Evolutionary conservation across 108 stramenopile species (phyloP).

Genomic region (Craspedostauros australis): DNA sequence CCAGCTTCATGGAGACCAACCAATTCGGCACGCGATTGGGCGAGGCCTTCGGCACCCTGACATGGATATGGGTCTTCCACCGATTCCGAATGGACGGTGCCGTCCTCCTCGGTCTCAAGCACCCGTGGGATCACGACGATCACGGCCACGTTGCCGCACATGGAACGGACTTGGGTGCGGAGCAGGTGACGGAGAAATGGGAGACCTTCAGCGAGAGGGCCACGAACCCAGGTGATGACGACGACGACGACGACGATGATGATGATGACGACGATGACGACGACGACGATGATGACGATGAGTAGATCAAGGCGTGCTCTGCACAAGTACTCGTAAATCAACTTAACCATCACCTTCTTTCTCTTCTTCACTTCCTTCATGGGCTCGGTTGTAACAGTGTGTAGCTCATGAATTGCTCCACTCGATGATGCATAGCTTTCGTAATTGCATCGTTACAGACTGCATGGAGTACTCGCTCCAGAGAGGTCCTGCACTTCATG

Average conservation of each 20-base stretch:
- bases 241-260: conserved; percentile 61
- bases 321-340: too few relatives aligned
- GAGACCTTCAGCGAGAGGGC: conserved; percentile 42
- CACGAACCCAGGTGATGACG: conserved; percentile 56
- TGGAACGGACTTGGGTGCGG: conserved; percentile 19
- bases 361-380: too few relatives aligned
- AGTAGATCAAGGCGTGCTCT: too few relatives aligned
- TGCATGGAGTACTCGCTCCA: too few relatives aligned
- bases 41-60: conserved; percentile 65
- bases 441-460: too few relatives aligned
- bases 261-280: conserved; percentile 35
- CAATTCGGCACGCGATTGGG: conserved; percentile 27
- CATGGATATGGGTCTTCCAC: conserved; percentile 84
- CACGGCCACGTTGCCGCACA: conserved; percentile 4
- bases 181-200: conserved; percentile 45
- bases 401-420: too few relatives aligned
- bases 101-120: conserved; percentile 64
- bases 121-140: conserved; percentile 80
- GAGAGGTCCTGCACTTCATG: too few relatives aligned
- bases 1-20: conserved; percentile 33
- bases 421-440: too few relatives aligned
- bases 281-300: conserved; percentile 17
- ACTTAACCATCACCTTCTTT: too few relatives aligned
- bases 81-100: conserved; percentile 63
- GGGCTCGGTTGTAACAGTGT: too few relatives aligned